These are phyloP conservation scores for Pinus albicaulis DNA, from an alignment of 75 land plant genomes.

Conservation along the genomic window DNA sequence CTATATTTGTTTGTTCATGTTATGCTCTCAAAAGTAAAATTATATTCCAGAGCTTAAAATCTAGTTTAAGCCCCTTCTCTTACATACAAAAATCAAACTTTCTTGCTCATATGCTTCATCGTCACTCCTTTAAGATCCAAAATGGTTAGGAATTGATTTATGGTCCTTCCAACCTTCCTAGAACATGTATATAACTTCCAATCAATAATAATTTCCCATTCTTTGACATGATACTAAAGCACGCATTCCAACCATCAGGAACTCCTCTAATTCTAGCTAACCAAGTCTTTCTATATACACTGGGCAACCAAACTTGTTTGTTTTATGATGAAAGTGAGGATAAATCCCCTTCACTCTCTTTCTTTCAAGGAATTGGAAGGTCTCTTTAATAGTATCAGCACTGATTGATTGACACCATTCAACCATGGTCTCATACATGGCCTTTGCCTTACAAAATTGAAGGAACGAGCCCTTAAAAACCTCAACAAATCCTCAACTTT, in stretches of 20 bases:
- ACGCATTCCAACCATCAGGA: constrained; percentile 30
- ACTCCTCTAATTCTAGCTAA: constrained; percentile 33
- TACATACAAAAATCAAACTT: too few species aligned
- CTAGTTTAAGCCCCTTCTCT: too few species aligned
- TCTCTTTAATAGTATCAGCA: too few species aligned
- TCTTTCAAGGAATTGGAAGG: constrained; percentile 39
- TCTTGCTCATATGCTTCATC: too few species aligned
- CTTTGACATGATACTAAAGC: constrained; percentile 30
- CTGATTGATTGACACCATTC: too few species aligned
- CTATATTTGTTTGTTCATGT: too few species aligned
- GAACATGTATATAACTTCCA: constrained; percentile 40
- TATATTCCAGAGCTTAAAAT: too few species aligned
- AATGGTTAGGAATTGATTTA: constrained; percentile 31
- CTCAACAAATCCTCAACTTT: too few species aligned
- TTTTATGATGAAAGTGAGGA: constrained; percentile 44
- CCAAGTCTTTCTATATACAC: constrained; percentile 39
- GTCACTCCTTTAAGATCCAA: constrained; percentile 41
- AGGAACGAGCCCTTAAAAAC: too few species aligned
- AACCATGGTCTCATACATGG: too few species aligned
- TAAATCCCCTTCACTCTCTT: constrained; percentile 25
- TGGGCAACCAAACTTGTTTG: constrained; percentile 34
- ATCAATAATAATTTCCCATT: constrained; percentile 32
- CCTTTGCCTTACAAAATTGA: too few species aligned
- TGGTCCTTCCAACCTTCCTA: constrained; percentile 21
- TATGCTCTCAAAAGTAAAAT: too few species aligned